Percentiles rank a stretch among this genome's conserved stretches.
phyloP scores from a whole-genome alignment of 148 eudicot genomes.

The Chenopodium berlandieri region DNA sequence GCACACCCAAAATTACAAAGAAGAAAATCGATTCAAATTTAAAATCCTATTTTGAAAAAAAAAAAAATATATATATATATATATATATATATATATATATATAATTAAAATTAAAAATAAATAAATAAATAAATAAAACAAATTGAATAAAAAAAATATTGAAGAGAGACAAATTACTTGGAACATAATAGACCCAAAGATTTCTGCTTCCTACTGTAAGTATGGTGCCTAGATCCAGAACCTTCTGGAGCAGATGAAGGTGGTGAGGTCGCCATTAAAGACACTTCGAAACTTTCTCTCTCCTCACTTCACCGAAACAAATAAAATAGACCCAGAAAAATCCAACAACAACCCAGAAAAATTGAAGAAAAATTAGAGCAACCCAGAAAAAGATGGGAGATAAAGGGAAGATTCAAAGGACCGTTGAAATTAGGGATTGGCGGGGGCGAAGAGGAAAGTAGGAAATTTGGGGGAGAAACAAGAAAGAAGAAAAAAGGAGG shows the following conservation, averaged over 20 bases:
- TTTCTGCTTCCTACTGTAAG: slow-evolving; percentile 80
- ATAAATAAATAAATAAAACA: neutral
- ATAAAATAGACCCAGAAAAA: neutral
- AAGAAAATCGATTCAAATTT: neutral
- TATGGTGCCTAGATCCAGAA: slow-evolving; percentile 47
- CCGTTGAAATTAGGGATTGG: slow-evolving; percentile 27
- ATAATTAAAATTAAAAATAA: neutral
- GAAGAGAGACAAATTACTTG: slow-evolving; percentile 43
- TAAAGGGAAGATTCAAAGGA: neutral
- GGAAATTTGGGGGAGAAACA: neutral
- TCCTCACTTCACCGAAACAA: neutral
- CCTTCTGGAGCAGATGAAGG: slow-evolving; percentile 28
- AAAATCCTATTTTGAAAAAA: neutral
- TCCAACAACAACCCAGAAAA: neutral
- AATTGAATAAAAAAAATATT: neutral
- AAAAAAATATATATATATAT: too few species aligned
- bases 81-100: too few species aligned
- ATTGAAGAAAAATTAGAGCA: neutral
- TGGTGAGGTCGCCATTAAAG: slow-evolving; percentile 38
- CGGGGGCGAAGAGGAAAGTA: neutral
- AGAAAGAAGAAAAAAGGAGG: neutral
- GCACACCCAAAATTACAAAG: neutral
- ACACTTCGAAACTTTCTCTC: neutral
- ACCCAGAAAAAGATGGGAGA: neutral
- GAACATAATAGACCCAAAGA: slow-evolving; percentile 91